Conservation (phyloP, 2,329 filamentous ascomycete species). For the Xylaria sp. region DNA sequence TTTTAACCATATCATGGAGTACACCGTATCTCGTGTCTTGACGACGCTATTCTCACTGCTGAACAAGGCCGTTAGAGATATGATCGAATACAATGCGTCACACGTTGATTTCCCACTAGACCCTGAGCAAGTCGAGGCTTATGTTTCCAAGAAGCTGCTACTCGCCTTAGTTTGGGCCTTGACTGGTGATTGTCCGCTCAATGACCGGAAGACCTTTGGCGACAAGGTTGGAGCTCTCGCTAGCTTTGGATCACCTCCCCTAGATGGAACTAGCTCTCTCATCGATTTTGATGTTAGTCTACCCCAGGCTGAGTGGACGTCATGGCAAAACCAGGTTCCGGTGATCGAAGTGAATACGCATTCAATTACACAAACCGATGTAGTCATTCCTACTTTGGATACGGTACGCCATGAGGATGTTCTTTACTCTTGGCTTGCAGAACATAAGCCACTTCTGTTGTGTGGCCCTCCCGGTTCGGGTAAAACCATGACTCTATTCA, state of each 20-base stretch:
- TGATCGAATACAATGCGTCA: slow-evolving; percentile 95
- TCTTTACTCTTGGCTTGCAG: slow-evolving; percentile 98
- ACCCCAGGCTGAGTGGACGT: slow-evolving; percentile 86
- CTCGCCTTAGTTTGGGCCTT: slow-evolving; percentile 95
- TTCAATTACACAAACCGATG: slow-evolving; percentile 96
- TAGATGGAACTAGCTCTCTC: slow-evolving; percentile 82
- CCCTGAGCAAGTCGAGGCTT: slow-evolving; percentile 87
- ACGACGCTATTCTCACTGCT: slow-evolving; percentile 94
- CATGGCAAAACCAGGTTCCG: slow-evolving; percentile 95
- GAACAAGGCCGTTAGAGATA: slow-evolving; percentile 90
- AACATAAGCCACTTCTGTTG: slow-evolving; percentile 95
- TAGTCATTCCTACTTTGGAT: slow-evolving; percentile 97
- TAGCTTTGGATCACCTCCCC: slow-evolving; percentile 83
- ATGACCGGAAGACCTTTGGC: slow-evolving; percentile 88
- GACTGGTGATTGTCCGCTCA: slow-evolving; percentile 90
- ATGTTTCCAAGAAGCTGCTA: slow-evolving; percentile 91
- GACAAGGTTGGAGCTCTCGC: slow-evolving; percentile 84
- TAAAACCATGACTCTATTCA: slow-evolving; percentile 99
- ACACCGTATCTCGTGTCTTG: slow-evolving; percentile 88
- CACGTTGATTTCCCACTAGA: slow-evolving; percentile 95
- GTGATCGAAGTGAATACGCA: slow-evolving; percentile 97
- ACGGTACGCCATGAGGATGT: slow-evolving; percentile 98
- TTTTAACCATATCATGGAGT: slow-evolving; percentile 98
- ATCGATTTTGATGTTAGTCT: slow-evolving; percentile 95
- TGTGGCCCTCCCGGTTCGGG: slow-evolving; percentile 98